phyloP scores from a whole-genome alignment of 2,329 filamentous ascomycete genomes.

The Alternaria arbusti region DNA sequence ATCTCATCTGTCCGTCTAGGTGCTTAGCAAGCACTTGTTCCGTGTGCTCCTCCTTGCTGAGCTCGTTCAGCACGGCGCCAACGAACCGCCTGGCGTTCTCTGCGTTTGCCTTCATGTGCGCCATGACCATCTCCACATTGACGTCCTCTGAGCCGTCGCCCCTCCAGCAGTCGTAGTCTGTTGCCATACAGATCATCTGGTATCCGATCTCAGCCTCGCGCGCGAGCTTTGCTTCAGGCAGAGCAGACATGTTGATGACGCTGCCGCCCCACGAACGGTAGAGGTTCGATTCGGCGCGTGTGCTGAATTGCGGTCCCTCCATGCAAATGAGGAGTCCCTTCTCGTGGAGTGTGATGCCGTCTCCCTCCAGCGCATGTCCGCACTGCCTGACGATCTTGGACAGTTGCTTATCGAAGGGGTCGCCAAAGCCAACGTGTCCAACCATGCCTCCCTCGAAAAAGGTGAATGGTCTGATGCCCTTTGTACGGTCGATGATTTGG shows the following conservation, averaged over 20 bases:
- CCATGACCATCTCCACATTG: slow-evolving; percentile 96
- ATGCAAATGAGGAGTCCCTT: slow-evolving; percentile 90
- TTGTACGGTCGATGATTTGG: slow-evolving; percentile 96
- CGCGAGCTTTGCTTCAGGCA: slow-evolving; percentile 95
- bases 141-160: slow-evolving; percentile 75
- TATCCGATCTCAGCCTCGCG: slow-evolving; percentile 96
- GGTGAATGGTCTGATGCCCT: slow-evolving; percentile 91
- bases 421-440: slow-evolving; percentile 92
- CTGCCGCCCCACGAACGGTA: slow-evolving; percentile 93
- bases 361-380: slow-evolving; percentile 77
- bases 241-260: slow-evolving; percentile 97
- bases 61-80: slow-evolving; percentile 83
- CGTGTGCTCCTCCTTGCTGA: slow-evolving; percentile 76
- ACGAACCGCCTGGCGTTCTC: slow-evolving; percentile 87
- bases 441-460: slow-evolving; percentile 95
- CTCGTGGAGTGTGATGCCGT: slow-evolving; percentile 83
- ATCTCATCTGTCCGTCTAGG: slow-evolving; percentile 75
- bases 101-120: slow-evolving; percentile 92
- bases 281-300: slow-evolving; percentile 91
- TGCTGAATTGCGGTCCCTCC: slow-evolving; percentile 99
- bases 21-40: slow-evolving; percentile 83
- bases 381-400: slow-evolving; percentile 79
- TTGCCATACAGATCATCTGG: slow-evolving; percentile 99
- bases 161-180: slow-evolving; percentile 99
- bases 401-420: slow-evolving; percentile 85